Percentiles rank a stretch among this genome's conserved stretches.
phyloP scores from a whole-genome alignment of 2,329 filamentous ascomycete genomes.

The Lizonia empirigonia region DNA sequence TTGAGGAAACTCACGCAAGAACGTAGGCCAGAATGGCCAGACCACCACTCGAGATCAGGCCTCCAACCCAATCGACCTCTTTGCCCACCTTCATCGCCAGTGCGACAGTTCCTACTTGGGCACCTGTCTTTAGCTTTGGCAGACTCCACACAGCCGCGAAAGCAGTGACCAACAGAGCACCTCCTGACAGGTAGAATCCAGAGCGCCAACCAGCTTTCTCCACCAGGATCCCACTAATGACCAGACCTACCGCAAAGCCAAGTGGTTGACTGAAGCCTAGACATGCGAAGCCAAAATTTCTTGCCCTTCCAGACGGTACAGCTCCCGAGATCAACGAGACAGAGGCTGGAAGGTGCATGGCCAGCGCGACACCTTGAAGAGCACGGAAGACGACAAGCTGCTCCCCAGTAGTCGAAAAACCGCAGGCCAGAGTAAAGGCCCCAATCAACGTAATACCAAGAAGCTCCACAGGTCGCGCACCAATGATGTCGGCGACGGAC shows the following conservation, averaged over 20 bases:
- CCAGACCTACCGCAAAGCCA: constrained; percentile 58
- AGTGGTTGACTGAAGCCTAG: constrained; percentile 56
- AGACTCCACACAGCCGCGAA: constrained; percentile 38
- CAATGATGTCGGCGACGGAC: constrained; percentile 58
- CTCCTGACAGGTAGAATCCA: constrained; percentile 52
- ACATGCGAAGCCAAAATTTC: constrained; percentile 47
- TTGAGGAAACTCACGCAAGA: constrained; percentile 27
- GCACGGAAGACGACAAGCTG: constrained; percentile 53
- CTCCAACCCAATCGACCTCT: constrained; percentile 41
- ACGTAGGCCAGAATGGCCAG: constrained; percentile 33
- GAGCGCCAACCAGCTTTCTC: constrained; percentile 57
- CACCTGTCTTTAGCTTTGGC: constrained; percentile 24
- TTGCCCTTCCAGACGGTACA: constrained; percentile 30
- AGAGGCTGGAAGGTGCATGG: constrained; percentile 55
- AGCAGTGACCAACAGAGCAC: constrained; percentile 44
- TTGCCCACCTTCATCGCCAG: constrained; percentile 22
- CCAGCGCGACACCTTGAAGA: constrained; percentile 54
- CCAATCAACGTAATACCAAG: constrained; percentile 52
- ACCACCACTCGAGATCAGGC: constrained; percentile 30
- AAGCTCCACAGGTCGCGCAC: constrained; percentile 53
- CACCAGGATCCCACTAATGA: constrained; percentile 57
- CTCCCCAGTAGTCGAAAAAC: constrained; percentile 53
- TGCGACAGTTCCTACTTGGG: not conserved
- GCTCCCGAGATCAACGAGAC: constrained; percentile 52
- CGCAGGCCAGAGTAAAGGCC: constrained; percentile 53